Percentiles rank a stretch among this genome's conserved stretches.
Evolutionary conservation across 2,329 filamentous ascomycete genomes (phyloP).

Genomic region (Scolecobasidium constrictum): DNA sequence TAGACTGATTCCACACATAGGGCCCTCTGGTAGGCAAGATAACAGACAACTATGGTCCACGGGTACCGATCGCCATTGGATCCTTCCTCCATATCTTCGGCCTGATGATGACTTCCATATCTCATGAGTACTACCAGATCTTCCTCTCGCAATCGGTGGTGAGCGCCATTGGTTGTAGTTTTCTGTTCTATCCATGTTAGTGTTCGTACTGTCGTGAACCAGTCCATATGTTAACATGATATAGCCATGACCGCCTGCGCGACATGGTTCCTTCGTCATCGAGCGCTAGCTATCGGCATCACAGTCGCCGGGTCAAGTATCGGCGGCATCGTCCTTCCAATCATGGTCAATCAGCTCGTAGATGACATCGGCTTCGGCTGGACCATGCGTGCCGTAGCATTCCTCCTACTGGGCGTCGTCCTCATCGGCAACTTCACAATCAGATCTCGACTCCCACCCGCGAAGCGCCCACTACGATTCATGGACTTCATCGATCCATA

Average conservation of each 20-base stretch:
- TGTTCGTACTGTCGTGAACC: not conserved
- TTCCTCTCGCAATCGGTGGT: conserved; percentile 45
- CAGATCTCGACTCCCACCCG: conserved; percentile 33
- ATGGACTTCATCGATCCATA: conserved; percentile 18
- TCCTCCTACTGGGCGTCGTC: conserved; percentile 49
- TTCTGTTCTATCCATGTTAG: conserved; percentile 36
- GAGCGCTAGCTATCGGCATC: conserved; percentile 37
- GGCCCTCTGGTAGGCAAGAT: conserved; percentile 53
- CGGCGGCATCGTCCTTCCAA: conserved; percentile 49
- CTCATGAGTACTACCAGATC: conserved; percentile 43
- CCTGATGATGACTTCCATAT: conserved; percentile 53
- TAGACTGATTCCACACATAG: conserved; percentile 16
- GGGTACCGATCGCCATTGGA: conserved; percentile 41
- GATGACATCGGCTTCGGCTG: conserved; percentile 42
- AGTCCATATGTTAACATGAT: not conserved
- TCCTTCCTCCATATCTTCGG: conserved; percentile 48
- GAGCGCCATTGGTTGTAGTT: conserved; percentile 38
- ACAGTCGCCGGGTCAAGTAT: conserved; percentile 39
- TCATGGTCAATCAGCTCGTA: conserved; percentile 48
- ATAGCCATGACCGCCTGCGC: conserved; percentile 28
- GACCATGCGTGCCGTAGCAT: conserved; percentile 46
- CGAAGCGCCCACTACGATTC: conserved; percentile 20
- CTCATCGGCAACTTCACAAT: conserved; percentile 38
- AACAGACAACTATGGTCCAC: conserved; percentile 53
- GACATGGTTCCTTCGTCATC: conserved; percentile 40